Evolutionary conservation across 2,329 filamentous ascomycete species (phyloP).

Genomic region (Hysterium pulicare): DNA sequence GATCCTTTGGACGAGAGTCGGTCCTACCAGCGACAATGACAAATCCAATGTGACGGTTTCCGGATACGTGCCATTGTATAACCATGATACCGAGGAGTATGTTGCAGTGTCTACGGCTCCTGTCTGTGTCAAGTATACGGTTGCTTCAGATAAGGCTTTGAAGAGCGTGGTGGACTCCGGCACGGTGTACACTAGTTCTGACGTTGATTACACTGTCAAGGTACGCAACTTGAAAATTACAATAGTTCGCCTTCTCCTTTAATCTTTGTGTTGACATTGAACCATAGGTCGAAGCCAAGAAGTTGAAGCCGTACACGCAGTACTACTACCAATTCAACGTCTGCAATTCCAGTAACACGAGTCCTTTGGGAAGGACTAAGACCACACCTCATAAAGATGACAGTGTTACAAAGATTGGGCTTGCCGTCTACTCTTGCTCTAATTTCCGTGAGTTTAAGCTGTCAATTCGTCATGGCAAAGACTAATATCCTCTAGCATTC

Average conservation of each 20-base stretch:
- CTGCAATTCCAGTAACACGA: conserved; percentile 59
- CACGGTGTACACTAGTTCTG: conserved; percentile 64
- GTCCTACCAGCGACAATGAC: conserved; percentile 40
- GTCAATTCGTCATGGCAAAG: neutral
- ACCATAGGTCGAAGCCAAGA: conserved; percentile 58
- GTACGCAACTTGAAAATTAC: conserved; percentile 35
- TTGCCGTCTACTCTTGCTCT: conserved; percentile 67
- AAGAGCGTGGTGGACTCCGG: conserved; percentile 52
- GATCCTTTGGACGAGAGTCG: conserved; percentile 39
- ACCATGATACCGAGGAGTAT: conserved; percentile 52
- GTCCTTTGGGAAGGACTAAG: conserved; percentile 64
- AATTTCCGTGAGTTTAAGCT: conserved; percentile 56
- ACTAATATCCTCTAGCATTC: conserved; percentile 23
- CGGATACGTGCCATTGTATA: conserved; percentile 54
- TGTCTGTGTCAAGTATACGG: conserved; percentile 63
- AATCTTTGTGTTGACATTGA: conserved; percentile 11
- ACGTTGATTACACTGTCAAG: conserved; percentile 72
- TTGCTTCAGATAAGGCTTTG: conserved; percentile 49
- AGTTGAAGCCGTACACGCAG: conserved; percentile 58
- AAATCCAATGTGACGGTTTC: conserved; percentile 50
- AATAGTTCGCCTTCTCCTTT: neutral
- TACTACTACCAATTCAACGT: conserved; percentile 69
- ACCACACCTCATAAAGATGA: conserved; percentile 58
- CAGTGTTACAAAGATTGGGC: conserved; percentile 53
- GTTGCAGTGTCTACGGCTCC: conserved; percentile 55